Percentiles rank a stretch among this genome's conserved stretches.
Evolutionary conservation across 2,329 filamentous ascomycete genomes (phyloP).

Genomic region (Pestalotiopsis sp.): DNA sequence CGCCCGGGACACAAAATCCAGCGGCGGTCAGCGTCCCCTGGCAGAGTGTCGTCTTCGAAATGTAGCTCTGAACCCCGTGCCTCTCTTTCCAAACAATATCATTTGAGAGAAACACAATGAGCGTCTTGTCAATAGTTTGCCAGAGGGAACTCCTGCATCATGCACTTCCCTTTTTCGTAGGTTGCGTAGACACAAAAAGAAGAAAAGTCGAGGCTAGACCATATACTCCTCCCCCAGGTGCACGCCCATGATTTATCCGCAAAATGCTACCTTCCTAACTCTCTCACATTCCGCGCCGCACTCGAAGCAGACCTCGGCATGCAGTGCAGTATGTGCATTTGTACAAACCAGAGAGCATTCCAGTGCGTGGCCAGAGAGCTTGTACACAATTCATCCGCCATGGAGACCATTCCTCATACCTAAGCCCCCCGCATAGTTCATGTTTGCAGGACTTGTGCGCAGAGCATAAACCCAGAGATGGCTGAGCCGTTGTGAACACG

Average conservation of each 20-base stretch:
- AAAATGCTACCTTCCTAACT: slow-evolving; percentile 13
- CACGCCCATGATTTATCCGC: slow-evolving; percentile 9
- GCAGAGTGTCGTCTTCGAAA: not conserved
- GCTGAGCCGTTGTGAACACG: not conserved
- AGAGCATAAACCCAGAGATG: not conserved
- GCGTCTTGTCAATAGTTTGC: not conserved
- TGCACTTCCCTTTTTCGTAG: slow-evolving; percentile 8
- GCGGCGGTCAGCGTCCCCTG: not conserved
- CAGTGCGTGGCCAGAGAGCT: too few species aligned
- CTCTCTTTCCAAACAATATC: not conserved
- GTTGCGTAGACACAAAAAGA: not conserved
- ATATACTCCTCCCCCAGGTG: not conserved
- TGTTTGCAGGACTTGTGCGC: not conserved
- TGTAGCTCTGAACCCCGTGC: too few species aligned
- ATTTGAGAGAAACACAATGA: not conserved
- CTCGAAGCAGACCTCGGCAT: slow-evolving; percentile 6
- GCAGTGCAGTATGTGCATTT: not conserved
- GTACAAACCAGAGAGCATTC: too few species aligned
- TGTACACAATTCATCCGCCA: too few species aligned
- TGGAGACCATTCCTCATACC: too few species aligned
- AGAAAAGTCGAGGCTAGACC: not conserved
- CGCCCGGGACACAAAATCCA: not conserved
- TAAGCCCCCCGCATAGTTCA: too few species aligned
- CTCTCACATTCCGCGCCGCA: slow-evolving; percentile 9
- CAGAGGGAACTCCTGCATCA: not conserved